These are phyloP conservation scores for Penicillium roqueforti DNA, from an alignment of 495 filamentous ascomycete species.

Conservation along the genomic window DNA sequence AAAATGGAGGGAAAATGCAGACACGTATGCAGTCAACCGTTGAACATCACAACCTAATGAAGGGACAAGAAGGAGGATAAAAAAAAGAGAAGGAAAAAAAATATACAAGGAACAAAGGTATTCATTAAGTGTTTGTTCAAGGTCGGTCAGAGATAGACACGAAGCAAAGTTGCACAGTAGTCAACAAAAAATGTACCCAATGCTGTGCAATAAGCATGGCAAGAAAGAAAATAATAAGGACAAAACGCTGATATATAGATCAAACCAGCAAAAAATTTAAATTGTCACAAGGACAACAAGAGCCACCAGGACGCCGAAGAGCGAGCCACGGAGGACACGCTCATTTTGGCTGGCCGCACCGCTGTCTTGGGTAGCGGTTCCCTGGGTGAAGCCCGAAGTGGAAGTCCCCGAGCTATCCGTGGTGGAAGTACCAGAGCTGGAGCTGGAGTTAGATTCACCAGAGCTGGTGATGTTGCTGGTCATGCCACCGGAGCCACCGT, in stretches of 20 bases:
- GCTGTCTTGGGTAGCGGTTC: constrained; percentile 22
- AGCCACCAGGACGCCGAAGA: constrained; percentile 55
- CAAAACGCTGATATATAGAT: background rate
- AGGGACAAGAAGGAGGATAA: background rate
- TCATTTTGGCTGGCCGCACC: constrained; percentile 40
- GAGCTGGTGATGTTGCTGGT: constrained; percentile 9
- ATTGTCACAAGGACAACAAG: constrained; percentile 51
- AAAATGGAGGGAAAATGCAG: background rate
- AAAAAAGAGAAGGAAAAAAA: too few species aligned
- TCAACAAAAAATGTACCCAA: constrained; percentile 17
- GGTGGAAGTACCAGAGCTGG: constrained; percentile 13
- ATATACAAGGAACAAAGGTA: constrained; percentile 4
- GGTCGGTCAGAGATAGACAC: constrained; percentile 15
- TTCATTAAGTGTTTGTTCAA: constrained; percentile 15
- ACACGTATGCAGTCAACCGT: constrained; percentile 6
- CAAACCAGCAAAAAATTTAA: constrained; percentile 33
- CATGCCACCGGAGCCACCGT: constrained; percentile 30
- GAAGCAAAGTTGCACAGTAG: constrained; percentile 10
- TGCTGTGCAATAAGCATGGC: constrained; percentile 10
- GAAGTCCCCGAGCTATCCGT: constrained; percentile 14
- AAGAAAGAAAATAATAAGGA: constrained; percentile 9
- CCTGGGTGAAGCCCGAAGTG: constrained; percentile 25
- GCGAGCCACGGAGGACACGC: constrained; percentile 47
- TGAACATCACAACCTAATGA: background rate
- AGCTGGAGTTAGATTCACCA: constrained; percentile 18